phyloP scores from a whole-genome alignment of 441 rosid species.

The Daphne laureola region DNA sequence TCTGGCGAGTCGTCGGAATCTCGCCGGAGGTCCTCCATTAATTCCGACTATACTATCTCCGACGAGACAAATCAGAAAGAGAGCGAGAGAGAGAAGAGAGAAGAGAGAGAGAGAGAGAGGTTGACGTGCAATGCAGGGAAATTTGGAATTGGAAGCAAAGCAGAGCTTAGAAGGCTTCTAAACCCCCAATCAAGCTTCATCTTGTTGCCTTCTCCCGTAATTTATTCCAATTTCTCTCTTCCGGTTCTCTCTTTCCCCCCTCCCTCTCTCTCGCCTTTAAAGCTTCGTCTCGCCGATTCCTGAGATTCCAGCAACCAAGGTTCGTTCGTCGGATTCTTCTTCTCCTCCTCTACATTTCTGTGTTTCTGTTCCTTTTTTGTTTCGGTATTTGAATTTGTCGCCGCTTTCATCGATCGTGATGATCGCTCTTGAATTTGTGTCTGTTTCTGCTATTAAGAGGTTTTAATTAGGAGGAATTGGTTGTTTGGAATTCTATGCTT shows the following conservation, averaged over 20 bases:
- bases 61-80: neutral
- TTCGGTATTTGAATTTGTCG: slow-evolving; percentile 11
- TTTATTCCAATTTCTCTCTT: slow-evolving; percentile 42
- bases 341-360: neutral
- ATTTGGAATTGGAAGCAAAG: slow-evolving; percentile 26
- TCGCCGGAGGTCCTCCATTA: slow-evolving; percentile 37
- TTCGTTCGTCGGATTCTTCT: neutral
- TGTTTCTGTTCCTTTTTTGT: slow-evolving; percentile 3
- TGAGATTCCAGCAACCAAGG: no score
- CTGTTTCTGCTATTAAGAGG: slow-evolving; percentile 8
- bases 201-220: slow-evolving; percentile 59
- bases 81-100: neutral
- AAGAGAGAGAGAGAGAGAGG: slow-evolving; percentile 17
- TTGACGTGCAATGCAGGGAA: slow-evolving; percentile 66
- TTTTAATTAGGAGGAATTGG: neutral
- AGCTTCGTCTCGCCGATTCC: slow-evolving; percentile 16
- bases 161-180: slow-evolving; percentile 44
- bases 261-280: slow-evolving; percentile 17
- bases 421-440: slow-evolving; percentile 7
- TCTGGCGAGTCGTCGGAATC: slow-evolving; percentile 38
- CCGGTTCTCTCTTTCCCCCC: slow-evolving; percentile 1
- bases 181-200: slow-evolving; percentile 34
- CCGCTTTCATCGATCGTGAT: slow-evolving; percentile 3
- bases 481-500: neutral
- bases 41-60: slow-evolving; percentile 8